These are phyloP conservation scores for Geosmithia putterillii DNA, from an alignment of 2,329 filamentous ascomycete genomes.

Conservation along the genomic window DNA sequence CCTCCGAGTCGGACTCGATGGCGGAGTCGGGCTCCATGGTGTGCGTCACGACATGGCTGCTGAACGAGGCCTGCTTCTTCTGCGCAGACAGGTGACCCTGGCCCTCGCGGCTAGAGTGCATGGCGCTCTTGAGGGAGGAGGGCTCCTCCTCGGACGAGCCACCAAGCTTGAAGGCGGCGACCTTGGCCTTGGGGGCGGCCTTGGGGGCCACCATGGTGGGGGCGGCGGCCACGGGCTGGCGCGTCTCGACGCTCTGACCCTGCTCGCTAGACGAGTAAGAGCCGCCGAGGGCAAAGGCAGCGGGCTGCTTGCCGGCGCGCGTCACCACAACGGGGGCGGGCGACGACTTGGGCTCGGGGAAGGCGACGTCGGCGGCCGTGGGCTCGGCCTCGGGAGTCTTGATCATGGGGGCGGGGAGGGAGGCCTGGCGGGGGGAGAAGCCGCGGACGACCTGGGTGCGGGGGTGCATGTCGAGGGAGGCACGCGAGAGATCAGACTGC, in stretches of 20 bases:
- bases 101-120: constrained; percentile 30
- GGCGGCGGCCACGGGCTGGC: constrained; percentile 18
- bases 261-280: constrained; percentile 64
- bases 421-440: constrained; percentile 66
- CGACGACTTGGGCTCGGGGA: constrained; percentile 47
- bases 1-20: constrained; percentile 48
- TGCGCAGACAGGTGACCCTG: constrained; percentile 24
- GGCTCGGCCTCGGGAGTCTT: neutral
- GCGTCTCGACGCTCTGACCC: constrained; percentile 34
- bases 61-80: constrained; percentile 77
- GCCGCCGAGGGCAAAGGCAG: constrained; percentile 61
- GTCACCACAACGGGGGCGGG: constrained; percentile 51
- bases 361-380: constrained; percentile 33
- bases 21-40: constrained; percentile 47
- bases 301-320: constrained; percentile 47
- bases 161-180: constrained; percentile 38
- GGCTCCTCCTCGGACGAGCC: constrained; percentile 65
- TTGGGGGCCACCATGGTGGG: constrained; percentile 1
- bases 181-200: constrained; percentile 18
- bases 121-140: constrained; percentile 46
- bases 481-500: constrained; percentile 14
- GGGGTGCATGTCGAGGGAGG: constrained; percentile 14
- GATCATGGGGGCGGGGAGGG: constrained; percentile 35
- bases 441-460: constrained; percentile 63
- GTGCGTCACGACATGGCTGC: constrained; percentile 58